Conservation (phyloP, 1,284 basidiomycete species). For the Tilletia walkeri region DNA sequence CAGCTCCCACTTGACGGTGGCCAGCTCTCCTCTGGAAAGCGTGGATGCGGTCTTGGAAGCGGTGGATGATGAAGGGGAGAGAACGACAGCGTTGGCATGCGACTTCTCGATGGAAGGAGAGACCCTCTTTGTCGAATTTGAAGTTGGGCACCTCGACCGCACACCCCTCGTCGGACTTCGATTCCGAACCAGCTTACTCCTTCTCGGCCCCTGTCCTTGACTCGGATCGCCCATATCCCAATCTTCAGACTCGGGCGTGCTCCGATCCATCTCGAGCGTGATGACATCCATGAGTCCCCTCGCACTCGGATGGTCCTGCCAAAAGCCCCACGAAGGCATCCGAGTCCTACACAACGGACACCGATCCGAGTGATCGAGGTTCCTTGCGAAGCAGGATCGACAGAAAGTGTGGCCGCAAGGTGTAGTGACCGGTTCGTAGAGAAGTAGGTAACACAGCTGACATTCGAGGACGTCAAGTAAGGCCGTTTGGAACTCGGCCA, state of each 20-base stretch:
- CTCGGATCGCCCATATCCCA: no score
- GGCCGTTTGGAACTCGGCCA: conserved; percentile 56
- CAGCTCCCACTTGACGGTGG: conserved; percentile 31
- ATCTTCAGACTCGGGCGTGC: not conserved
- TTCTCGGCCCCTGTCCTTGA: no score
- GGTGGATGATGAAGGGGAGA: no score
- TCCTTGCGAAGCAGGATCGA: conserved; percentile 78
- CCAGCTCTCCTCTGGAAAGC: conserved; percentile 20
- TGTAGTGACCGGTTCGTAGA: conserved; percentile 83
- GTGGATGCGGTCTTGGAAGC: not conserved
- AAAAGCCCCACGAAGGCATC: conserved; percentile 74
- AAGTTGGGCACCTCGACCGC: no score
- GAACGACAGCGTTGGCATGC: no score
- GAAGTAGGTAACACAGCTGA: conserved; percentile 81
- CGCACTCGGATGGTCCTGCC: conserved; percentile 65
- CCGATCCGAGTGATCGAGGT: conserved; percentile 75
- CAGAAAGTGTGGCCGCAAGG: conserved; percentile 96
- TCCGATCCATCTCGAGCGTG: conserved; percentile 19
- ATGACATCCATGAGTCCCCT: conserved; percentile 36
- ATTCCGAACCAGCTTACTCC: no score
- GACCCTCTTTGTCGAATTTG: no score
- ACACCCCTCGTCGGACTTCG: no score
- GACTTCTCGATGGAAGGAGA: no score
- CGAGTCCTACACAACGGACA: conserved; percentile 83
- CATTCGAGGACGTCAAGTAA: conserved; percentile 75